These are phyloP conservation scores for Drechslerella dactyloides DNA, from an alignment of 2,329 filamentous ascomycete species.

Conservation along the genomic window DNA sequence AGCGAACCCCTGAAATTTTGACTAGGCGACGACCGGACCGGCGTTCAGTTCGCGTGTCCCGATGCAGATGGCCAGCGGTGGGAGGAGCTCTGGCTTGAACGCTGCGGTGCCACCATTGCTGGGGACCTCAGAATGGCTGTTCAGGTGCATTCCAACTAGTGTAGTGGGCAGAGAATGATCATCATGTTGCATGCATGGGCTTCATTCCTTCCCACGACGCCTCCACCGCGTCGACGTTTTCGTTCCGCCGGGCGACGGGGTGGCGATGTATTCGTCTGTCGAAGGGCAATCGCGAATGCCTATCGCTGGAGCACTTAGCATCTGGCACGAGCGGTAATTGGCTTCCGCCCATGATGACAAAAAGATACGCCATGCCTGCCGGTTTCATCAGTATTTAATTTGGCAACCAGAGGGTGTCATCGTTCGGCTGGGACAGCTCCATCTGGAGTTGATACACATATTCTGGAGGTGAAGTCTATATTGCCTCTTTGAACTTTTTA, in stretches of 20 bases:
- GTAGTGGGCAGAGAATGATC: neutral
- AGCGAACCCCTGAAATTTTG: conserved; percentile 3
- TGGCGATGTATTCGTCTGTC: neutral
- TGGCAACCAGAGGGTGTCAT: neutral
- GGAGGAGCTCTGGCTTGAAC: conserved; percentile 6
- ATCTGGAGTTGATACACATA: neutral
- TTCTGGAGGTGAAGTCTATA: neutral
- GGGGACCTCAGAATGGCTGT: neutral
- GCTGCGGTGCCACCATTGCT: conserved; percentile 5
- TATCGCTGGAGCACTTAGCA: neutral
- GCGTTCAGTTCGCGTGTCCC: neutral
- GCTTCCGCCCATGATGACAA: neutral
- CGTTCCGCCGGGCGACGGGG: neutral
- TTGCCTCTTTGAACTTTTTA: neutral
- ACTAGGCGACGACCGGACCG: neutral
- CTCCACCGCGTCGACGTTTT: neutral
- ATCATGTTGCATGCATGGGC: conserved; percentile 1
- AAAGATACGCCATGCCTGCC: neutral
- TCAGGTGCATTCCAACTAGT: neutral
- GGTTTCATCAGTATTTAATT: neutral
- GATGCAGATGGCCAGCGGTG: neutral
- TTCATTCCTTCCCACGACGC: neutral
- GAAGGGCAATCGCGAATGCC: no score
- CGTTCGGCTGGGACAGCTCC: conserved; percentile 2
- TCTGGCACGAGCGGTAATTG: conserved; percentile 2